phyloP scores from a whole-genome alignment of 768 basidiomycete genomes.

The Mycena chlorophos region DNA sequence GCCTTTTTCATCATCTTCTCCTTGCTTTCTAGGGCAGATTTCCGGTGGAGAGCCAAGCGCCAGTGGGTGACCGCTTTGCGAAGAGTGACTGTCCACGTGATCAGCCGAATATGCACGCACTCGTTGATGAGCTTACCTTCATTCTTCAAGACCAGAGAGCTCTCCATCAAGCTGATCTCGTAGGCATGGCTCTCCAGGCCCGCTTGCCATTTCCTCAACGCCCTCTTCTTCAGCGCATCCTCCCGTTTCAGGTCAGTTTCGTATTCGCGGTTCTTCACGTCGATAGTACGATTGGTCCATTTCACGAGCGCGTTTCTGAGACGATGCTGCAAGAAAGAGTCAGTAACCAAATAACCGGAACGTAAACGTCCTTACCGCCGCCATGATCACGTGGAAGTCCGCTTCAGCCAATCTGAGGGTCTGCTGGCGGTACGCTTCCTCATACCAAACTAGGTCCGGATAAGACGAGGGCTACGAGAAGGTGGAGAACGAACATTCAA shows the following conservation, averaged over 20 bases:
- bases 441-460: no score
- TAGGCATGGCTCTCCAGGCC: constrained; percentile 64
- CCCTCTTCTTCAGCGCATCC: constrained; percentile 38
- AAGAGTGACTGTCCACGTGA: constrained; percentile 52
- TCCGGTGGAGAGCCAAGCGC: constrained; percentile 60
- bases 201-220: constrained; percentile 70
- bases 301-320: constrained; percentile 45
- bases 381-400: background rate
- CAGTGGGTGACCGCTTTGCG: constrained; percentile 71
- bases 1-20: constrained; percentile 62
- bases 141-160: constrained; percentile 75
- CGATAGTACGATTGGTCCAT: constrained; percentile 77
- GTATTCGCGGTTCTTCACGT: constrained; percentile 71
- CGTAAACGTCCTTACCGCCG: background rate
- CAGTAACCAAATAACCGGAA: background rate
- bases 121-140: constrained; percentile 53
- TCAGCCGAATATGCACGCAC: constrained; percentile 1
- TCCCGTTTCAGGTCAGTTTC: constrained; percentile 36
- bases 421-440: no score
- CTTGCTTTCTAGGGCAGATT: constrained; percentile 60
- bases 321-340: constrained; percentile 45
- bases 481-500: no score
- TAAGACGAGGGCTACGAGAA: no score
- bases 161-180: constrained; percentile 78
- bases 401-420: no score